These are phyloP conservation scores for Ceratocystis colombiana DNA, from an alignment of 2,329 filamentous ascomycete species.

Conservation along the genomic window DNA sequence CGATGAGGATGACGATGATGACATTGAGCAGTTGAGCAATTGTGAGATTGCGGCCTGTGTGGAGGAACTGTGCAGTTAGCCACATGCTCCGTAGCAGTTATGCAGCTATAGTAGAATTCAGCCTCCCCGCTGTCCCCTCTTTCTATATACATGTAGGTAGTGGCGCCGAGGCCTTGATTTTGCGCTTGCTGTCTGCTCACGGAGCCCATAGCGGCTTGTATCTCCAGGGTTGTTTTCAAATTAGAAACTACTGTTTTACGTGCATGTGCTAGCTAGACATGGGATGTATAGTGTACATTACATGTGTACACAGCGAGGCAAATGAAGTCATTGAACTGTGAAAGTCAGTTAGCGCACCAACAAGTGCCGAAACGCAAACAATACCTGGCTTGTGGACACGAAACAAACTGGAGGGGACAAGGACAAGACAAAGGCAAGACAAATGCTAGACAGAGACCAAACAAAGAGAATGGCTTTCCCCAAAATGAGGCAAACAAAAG, in stretches of 20 bases:
- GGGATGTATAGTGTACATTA: too few species aligned
- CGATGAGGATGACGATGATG: not conserved
- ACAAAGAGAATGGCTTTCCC: not conserved
- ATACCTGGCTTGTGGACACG: not conserved
- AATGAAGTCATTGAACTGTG: too few species aligned
- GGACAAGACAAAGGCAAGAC: not conserved
- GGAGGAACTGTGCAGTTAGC: not conserved
- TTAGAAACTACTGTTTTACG: too few species aligned
- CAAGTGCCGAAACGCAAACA: too few species aligned
- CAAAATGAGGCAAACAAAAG: not conserved
- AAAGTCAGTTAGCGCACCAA: too few species aligned
- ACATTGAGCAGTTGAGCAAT: not conserved
- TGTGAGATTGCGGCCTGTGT: not conserved
- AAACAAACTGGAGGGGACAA: conserved; percentile 13
- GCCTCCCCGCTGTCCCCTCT: not conserved
- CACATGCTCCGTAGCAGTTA: not conserved
- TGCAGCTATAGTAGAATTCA: not conserved
- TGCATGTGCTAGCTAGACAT: too few species aligned
- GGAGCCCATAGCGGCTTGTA: too few species aligned
- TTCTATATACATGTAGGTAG: not conserved
- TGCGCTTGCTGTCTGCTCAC: too few species aligned
- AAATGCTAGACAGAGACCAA: not conserved
- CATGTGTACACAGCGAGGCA: too few species aligned
- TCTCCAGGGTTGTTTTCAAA: too few species aligned
- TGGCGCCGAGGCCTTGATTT: too few species aligned